phyloP scores from a whole-genome alignment of 2,329 filamentous ascomycete genomes.

The Pyrenochaeta sp. region DNA sequence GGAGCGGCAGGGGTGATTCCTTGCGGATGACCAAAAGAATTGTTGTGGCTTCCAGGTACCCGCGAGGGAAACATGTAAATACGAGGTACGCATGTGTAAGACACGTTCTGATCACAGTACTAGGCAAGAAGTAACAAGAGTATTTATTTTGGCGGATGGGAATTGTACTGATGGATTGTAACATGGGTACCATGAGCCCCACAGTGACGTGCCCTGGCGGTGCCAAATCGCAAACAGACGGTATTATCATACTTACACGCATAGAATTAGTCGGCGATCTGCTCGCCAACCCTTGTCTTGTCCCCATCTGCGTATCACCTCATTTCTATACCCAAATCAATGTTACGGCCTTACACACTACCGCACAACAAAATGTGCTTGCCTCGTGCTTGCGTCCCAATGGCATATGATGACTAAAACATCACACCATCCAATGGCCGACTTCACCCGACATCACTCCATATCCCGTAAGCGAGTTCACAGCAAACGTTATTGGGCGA shows the following conservation, averaged over 20 bases:
- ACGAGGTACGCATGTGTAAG: background rate
- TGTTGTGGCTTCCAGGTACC: background rate
- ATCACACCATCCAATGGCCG: conserved; percentile 11
- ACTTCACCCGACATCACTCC: conserved; percentile 2
- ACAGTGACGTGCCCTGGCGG: no score
- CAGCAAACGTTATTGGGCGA: background rate
- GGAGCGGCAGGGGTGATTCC: background rate
- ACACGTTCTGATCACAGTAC: background rate
- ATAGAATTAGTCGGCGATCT: no score
- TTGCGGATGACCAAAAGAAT: background rate
- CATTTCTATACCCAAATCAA: background rate
- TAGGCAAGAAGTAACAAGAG: background rate
- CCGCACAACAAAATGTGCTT: background rate
- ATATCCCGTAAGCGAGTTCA: conserved; percentile 5
- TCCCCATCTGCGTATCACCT: background rate
- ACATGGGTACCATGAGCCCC: no score
- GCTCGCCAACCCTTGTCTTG: background rate
- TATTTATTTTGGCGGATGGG: background rate
- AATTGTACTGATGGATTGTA: no score
- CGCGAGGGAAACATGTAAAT: background rate
- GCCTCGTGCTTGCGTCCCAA: background rate
- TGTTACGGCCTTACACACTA: background rate
- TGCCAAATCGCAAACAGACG: no score
- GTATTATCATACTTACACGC: no score
- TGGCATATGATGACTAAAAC: conserved; percentile 2